Conservation (phyloP, 495 filamentous ascomycete species). For the Aspergillus conjunctus region DNA sequence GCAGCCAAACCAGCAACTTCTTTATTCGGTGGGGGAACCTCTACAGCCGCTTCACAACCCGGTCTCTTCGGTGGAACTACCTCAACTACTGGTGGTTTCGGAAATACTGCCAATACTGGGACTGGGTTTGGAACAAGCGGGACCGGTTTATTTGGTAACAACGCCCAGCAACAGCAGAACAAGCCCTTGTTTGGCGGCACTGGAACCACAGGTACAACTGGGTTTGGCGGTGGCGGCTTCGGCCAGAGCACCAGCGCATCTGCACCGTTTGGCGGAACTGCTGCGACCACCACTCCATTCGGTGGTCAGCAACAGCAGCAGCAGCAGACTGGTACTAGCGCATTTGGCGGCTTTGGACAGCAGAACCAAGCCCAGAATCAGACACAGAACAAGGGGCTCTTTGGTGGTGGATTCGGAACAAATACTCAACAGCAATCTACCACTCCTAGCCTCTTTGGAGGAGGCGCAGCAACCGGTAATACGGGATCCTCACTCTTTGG, state of each 20-base stretch:
- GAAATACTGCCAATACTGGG: constrained; percentile 29
- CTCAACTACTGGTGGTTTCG: constrained; percentile 34
- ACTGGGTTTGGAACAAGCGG: constrained; percentile 32
- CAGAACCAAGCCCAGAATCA: constrained; percentile 46
- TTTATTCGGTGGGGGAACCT: constrained; percentile 39
- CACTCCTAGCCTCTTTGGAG: constrained; percentile 48
- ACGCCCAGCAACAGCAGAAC: constrained; percentile 41
- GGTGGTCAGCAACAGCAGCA: constrained; percentile 34
- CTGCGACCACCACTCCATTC: constrained; percentile 42
- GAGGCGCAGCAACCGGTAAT: constrained; percentile 26
- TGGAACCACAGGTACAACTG: constrained; percentile 32
- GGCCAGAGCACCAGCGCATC: constrained; percentile 41
- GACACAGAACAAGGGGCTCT: constrained; percentile 43
- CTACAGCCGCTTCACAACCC: constrained; percentile 30
- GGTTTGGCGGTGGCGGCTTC: constrained; percentile 43
- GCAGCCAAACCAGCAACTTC: constrained; percentile 42
- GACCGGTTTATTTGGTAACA: constrained; percentile 52
- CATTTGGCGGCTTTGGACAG: constrained; percentile 51
- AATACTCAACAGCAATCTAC: constrained; percentile 42
- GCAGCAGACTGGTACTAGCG: constrained; percentile 39
- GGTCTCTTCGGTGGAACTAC: constrained; percentile 34
- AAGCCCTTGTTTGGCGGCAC: constrained; percentile 39
- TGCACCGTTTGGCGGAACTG: constrained; percentile 43
- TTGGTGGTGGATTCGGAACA: constrained; percentile 44
- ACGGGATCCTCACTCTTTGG: constrained; percentile 46